Conservation (phyloP, 805 yeast species). For the Martiniozyma abietophila region DNA sequence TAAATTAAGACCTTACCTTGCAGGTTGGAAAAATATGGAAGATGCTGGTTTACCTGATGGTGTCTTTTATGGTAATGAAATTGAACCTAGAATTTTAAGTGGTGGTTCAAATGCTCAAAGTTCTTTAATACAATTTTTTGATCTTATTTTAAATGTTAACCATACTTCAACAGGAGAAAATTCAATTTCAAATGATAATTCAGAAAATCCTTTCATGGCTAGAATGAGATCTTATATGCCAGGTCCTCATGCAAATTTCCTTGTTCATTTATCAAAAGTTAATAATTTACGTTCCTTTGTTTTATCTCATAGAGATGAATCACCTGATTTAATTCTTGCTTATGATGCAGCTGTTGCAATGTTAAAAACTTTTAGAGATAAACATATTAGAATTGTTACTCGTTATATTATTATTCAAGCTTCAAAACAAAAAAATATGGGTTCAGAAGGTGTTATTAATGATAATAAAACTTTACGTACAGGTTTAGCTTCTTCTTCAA, state of each 20-base stretch:
- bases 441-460: conserved; percentile 32
- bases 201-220: conserved; percentile 46
- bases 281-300: conserved; percentile 63
- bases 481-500: conserved; percentile 43
- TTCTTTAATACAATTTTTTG: conserved; percentile 80
- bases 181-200: conserved; percentile 10
- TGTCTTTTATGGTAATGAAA: conserved; percentile 63
- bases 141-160: conserved; percentile 62
- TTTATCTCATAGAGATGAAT: conserved; percentile 25
- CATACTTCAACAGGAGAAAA: conserved; percentile 65
- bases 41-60: conserved; percentile 75
- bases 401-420: conserved; percentile 80
- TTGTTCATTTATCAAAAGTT: conserved; percentile 47
- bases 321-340: conserved; percentile 54
- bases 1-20: conserved; percentile 79
- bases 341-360: conserved; percentile 87
- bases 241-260: conserved; percentile 67
- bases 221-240: conserved; percentile 94
- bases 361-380: conserved; percentile 82
- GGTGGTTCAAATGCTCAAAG: conserved; percentile 96
- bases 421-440: conserved; percentile 40
- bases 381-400: conserved; percentile 87
- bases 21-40: conserved; percentile 92
- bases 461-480: conserved; percentile 46
- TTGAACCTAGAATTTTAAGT: conserved; percentile 45